Evolutionary conservation across 352 stramenopile species (phyloP).

Genomic region (Phytophthora pistaciae): DNA sequence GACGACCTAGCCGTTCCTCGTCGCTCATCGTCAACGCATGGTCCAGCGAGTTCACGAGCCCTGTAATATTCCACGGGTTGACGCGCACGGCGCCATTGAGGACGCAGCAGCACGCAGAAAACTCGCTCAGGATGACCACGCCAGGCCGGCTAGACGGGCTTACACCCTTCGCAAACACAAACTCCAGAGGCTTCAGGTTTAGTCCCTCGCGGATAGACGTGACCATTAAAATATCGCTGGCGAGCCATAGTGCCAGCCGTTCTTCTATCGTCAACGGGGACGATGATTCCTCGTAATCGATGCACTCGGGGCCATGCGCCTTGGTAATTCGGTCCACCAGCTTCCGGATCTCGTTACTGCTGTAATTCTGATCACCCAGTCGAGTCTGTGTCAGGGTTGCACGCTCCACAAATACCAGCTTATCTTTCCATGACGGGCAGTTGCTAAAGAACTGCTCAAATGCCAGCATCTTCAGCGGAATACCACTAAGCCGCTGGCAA

Average conservation of each 20-base stretch:
- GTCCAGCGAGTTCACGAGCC: slow-evolving; percentile 92
- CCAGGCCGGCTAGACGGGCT: slow-evolving; percentile 75
- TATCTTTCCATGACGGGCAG: slow-evolving; percentile 94
- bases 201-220: slow-evolving; percentile 98
- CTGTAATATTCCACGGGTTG: slow-evolving; percentile 98
- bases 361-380: slow-evolving; percentile 93
- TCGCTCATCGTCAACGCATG: slow-evolving; percentile 94
- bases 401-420: slow-evolving; percentile 96
- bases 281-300: slow-evolving; percentile 91
- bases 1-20: slow-evolving; percentile 90
- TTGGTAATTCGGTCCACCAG: slow-evolving; percentile 85
- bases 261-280: slow-evolving; percentile 89
- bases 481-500: slow-evolving; percentile 94
- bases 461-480: slow-evolving; percentile 95
- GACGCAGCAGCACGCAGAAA: slow-evolving; percentile 96
- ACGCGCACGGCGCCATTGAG: slow-evolving; percentile 97
- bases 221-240: slow-evolving; percentile 96
- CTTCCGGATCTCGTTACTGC: slow-evolving; percentile 82
- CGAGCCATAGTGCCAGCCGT: slow-evolving; percentile 94
- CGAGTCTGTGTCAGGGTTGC: slow-evolving; percentile 89
- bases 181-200: slow-evolving; percentile 98
- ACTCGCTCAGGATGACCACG: slow-evolving; percentile 97
- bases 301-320: slow-evolving; percentile 72
- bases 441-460: slow-evolving; percentile 97
- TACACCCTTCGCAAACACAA: slow-evolving; percentile 88